Percentiles rank a stretch among this genome's conserved stretches.
Conservation (phyloP, 2,329 filamentous ascomycete species). For the Dactylellina cionopaga region DNA sequence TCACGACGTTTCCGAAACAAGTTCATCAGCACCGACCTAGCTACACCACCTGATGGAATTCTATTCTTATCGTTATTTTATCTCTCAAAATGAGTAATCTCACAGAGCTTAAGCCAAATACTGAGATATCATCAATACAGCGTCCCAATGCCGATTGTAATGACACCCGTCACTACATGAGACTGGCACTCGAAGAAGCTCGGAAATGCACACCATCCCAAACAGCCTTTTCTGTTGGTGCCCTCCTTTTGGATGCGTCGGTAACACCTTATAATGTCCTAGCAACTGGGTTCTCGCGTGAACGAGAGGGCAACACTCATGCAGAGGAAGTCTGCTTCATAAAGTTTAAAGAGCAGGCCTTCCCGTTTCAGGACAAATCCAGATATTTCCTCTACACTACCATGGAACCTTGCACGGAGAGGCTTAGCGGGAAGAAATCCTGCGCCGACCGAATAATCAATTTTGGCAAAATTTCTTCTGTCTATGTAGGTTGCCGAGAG, state of each 20-base stretch:
- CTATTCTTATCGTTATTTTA: no score
- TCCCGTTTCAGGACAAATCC: neutral
- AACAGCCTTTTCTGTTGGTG: constrained; percentile 93
- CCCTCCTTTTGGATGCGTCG: constrained; percentile 75
- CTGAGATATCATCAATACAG: neutral
- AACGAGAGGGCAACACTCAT: constrained; percentile 91
- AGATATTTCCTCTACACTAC: constrained; percentile 80
- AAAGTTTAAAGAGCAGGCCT: constrained; percentile 68
- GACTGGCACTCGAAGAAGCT: constrained; percentile 78
- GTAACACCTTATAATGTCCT: constrained; percentile 68
- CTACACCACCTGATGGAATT: no score
- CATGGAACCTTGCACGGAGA: constrained; percentile 83
- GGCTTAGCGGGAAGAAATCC: constrained; percentile 77
- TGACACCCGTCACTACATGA: constrained; percentile 62
- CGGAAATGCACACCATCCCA: constrained; percentile 82
- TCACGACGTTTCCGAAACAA: no score
- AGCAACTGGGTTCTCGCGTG: constrained; percentile 87
- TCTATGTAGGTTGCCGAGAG: constrained; percentile 89
- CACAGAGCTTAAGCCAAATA: neutral
- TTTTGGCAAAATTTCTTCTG: constrained; percentile 70
- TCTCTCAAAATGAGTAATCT: neutral
- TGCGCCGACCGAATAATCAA: constrained; percentile 80
- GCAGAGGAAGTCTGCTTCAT: constrained; percentile 91
- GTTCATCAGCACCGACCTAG: no score
- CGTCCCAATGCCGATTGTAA: neutral